Base-by-base conservation (phyloP, 352 stramenopile genomes). In the Hyaloperonospora brassicae region DNA sequence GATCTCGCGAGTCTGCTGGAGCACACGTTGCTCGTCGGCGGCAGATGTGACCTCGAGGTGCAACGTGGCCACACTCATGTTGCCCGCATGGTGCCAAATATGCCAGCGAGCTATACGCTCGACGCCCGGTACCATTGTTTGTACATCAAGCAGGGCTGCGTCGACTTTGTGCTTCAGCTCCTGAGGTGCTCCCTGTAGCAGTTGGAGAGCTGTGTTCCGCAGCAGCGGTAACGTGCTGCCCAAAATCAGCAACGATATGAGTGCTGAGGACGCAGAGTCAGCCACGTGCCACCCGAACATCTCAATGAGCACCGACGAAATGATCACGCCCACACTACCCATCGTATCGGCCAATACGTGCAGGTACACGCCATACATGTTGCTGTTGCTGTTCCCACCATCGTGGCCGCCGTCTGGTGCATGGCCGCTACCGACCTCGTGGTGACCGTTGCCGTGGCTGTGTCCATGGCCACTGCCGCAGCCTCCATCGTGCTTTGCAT, bases 361-460 rank as follows among this genome's bases (percentile, higher is more conserved):
- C 24, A 96, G 70, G 41, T 95, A 94, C 13, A 96, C 85, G 9
- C 84, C 87, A 57, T 96, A 86, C 74, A 96, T 93, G 66, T 96
- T 96, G 52, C 70, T 86, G 59, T 93, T 95, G 47, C 67, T 86
- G 57, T 93, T 95, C 48, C 67, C 78, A 44, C 59, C 55, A 21
- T 59, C 42, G 8, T 58, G 27, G 3, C 53, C 50, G 21, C 41
- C 21, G 43, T 72, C 56, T 2, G 50, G 66, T 39, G 82, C 72
- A 23, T 65, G 53, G 57, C 82, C 64, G 5, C 76, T 71, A 35
- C 89, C 76, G 9, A 55, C 47, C 36, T 86, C 72, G 43, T 70
- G 61, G 43, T 86, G 76, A 9, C 64, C 69, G 55, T 78, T 76
- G 31, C 64, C 63, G 22, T 92, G 78, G 38, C 71, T 79, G 57